A percentile compares a stretch with the other conserved stretches of the same genome.
Evolutionary conservation across 176 grass and related monocot species (phyloP).

Genomic region (Chloris gayana): DNA sequence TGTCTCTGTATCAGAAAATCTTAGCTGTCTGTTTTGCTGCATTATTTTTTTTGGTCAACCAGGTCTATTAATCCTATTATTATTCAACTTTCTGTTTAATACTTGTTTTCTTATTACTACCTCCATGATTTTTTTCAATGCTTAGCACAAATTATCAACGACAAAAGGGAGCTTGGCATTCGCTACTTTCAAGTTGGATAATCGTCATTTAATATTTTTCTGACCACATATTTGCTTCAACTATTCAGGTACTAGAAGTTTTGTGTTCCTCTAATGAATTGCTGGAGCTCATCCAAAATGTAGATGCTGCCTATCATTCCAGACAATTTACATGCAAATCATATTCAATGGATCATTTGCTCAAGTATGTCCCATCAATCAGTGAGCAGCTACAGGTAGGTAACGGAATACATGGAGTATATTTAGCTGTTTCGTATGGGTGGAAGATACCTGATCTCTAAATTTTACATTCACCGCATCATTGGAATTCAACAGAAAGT

Average conservation of each 20-base stretch:
- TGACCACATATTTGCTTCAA: slow-evolving; percentile 20
- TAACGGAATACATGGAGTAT: slow-evolving; percentile 20
- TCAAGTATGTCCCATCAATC: slow-evolving; percentile 70
- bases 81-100: neutral
- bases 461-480: neutral
- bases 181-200: slow-evolving; percentile 12
- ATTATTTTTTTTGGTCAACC: neutral
- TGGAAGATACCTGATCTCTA: neutral
- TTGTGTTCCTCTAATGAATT: slow-evolving; percentile 60
- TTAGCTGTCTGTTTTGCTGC: neutral
- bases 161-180: neutral
- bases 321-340: slow-evolving; percentile 35
- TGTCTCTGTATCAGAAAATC: too few species aligned
- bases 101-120: neutral
- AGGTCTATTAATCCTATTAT: neutral
- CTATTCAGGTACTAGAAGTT: slow-evolving; percentile 66
- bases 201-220: neutral
- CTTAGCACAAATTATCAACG: neutral
- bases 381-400: slow-evolving; percentile 65
- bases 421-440: neutral
- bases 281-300: slow-evolving; percentile 56
- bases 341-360: slow-evolving; percentile 46
- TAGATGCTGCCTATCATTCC: slow-evolving; percentile 59
- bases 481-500: slow-evolving; percentile 25
- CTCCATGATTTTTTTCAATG: neutral